Evolutionary conservation across 768 basidiomycete genomes (phyloP).

Genomic region (Phaeolepiota aurea): DNA sequence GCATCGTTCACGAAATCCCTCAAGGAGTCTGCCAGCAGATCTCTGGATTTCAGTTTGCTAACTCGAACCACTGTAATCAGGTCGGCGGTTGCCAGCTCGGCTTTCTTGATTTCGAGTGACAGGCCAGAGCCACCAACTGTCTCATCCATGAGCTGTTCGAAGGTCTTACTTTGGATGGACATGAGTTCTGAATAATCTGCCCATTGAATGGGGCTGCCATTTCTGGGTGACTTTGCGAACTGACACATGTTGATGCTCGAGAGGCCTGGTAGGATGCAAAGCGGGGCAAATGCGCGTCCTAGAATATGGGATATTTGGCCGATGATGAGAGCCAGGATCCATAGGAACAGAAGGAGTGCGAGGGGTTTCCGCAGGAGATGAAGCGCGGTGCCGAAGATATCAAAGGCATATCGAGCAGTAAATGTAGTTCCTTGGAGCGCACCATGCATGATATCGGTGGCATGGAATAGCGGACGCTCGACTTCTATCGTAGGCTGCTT

Average conservation of each 20-base stretch:
- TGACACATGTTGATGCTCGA: conserved; percentile 39
- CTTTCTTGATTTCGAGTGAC: conserved; percentile 63
- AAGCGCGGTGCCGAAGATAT: conserved; percentile 39
- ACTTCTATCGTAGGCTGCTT: not conserved
- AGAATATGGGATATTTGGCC: conserved; percentile 32
- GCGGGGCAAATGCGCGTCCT: conserved; percentile 39
- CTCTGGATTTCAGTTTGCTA: conserved; percentile 55
- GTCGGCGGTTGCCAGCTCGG: conserved; percentile 71
- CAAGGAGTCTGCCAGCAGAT: conserved; percentile 45
- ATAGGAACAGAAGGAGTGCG: conserved; percentile 41
- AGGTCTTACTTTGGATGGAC: conserved; percentile 49
- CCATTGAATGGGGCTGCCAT: conserved; percentile 23
- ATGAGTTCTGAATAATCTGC: conserved; percentile 58
- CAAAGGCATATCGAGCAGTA: conserved; percentile 31
- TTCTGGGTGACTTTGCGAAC: conserved; percentile 1
- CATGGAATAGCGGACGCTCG: conserved; percentile 5
- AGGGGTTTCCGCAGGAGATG: conserved; percentile 48
- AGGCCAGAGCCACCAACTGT: conserved; percentile 50
- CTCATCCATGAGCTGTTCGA: conserved; percentile 56
- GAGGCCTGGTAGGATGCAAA: conserved; percentile 57
- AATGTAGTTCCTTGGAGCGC: conserved; percentile 25
- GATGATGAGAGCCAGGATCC: conserved; percentile 37
- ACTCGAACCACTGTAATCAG: conserved; percentile 51
- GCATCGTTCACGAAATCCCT: conserved; percentile 52
- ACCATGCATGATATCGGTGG: conserved; percentile 16